Evolutionary conservation across 1,139 yeast genomes (phyloP), one percentile per base, ranked within the genome.

Genomic region (Geotrichum australiense): DNA sequence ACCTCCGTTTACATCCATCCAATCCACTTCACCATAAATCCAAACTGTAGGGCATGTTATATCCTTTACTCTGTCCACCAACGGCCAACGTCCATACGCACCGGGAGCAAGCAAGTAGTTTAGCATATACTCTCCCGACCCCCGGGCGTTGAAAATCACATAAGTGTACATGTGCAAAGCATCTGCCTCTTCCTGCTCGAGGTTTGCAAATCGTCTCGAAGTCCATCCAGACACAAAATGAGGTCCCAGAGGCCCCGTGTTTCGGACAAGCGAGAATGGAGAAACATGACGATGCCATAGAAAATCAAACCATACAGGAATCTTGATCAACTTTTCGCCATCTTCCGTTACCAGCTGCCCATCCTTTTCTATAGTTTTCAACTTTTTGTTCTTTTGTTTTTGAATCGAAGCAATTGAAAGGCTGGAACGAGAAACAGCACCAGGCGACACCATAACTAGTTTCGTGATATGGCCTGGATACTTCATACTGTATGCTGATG

Each of bases 1-100:
- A 1, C 95, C 96, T 0, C 93, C 93, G 34, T 71, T 73, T 1
- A 73, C 65, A 56, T 83, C 83, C 96, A 87, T 87, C 73, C 91
- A 87, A 59, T 87, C 96, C 51, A 70, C 75, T 49, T 80, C 78
- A 0, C 97, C 97, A 57, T 86, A 87, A 35, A 86, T 59, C 62
- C 87, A 69, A 2, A 75, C 59, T 11, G 74, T 67, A 25, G 74
- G 73, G 22, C 69, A 68, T 21, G 64, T 56, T 24, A 74, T 39
- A 1, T 58, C 52, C 1, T 59, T 53, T 31, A 80, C 65, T 46
- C 83, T 74, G 56, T 86, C 94, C 49, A 74, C 66, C 43, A 87
- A 68, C 1, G 96, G 95, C 63, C 76, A 73, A 43, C 79, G 75
- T 16, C 89, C 86, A 7, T 77, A 73, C 12, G 87, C 81, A 8